Conservation (phyloP, 371 early-diverging fungal species). For the Mortierella sp. region DNA sequence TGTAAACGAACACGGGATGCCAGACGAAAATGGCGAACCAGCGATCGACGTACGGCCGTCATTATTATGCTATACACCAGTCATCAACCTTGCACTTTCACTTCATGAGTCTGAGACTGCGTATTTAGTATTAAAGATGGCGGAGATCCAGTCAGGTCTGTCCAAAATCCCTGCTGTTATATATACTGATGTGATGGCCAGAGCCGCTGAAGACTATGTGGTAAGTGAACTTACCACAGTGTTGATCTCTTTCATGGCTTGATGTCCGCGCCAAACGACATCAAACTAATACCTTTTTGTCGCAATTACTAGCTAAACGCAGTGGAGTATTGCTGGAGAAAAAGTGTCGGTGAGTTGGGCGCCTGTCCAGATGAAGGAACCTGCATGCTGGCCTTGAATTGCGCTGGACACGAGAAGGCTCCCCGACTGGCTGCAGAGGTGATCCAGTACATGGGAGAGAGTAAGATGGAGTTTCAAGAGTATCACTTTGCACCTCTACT, state of each 20-base stretch:
- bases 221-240: conserved; percentile 37
- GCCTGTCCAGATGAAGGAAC: conserved; percentile 75
- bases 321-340: conserved; percentile 66
- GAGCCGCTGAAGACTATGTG: conserved; percentile 58
- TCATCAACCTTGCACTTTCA: conserved; percentile 60
- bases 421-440: conserved; percentile 69
- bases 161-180: conserved; percentile 60
- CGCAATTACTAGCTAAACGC: conserved; percentile 58
- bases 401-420: conserved; percentile 73
- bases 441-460: conserved; percentile 66
- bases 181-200: conserved; percentile 64
- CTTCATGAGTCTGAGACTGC: conserved; percentile 60
- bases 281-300: background rate
- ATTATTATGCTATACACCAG: conserved; percentile 49
- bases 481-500: conserved; percentile 79
- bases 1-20: conserved; percentile 58
- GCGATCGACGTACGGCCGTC: conserved; percentile 55
- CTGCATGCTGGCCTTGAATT: conserved; percentile 67
- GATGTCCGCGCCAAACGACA: background rate
- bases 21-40: conserved; percentile 50
- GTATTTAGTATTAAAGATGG: conserved; percentile 64
- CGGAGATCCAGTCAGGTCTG: conserved; percentile 59
- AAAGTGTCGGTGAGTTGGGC: conserved; percentile 56
- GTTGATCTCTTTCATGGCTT: background rate
- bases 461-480: conserved; percentile 70